phyloP scores from a whole-genome alignment of 1,284 basidiomycete species.

The Rhodotorula sp. region DNA sequence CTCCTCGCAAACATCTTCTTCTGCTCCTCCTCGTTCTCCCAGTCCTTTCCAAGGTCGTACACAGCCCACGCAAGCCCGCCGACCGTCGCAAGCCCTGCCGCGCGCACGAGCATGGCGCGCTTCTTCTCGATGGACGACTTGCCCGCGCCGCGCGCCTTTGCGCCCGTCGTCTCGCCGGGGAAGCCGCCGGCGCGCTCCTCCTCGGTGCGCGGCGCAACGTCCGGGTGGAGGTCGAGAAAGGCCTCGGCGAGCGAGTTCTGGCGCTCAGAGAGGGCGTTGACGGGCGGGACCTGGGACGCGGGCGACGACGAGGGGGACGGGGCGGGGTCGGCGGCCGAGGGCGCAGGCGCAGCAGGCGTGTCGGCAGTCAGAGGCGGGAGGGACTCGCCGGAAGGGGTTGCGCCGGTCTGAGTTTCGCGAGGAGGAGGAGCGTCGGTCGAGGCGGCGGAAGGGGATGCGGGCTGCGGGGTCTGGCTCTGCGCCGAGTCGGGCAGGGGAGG shows the following conservation, averaged over 20 bases:
- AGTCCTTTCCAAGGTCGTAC: constrained; percentile 49
- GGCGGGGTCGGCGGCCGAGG: constrained; percentile 9
- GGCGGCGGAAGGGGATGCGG: neutral
- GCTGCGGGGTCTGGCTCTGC: neutral
- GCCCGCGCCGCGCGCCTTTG: constrained; percentile 47
- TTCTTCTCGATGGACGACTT: constrained; percentile 51
- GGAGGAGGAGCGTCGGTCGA: neutral
- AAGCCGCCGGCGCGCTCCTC: constrained; percentile 24
- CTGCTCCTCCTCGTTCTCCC: constrained; percentile 49
- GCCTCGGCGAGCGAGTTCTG: constrained; percentile 40
- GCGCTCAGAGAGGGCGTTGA: constrained; percentile 24
- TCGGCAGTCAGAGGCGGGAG: constrained; percentile 18
- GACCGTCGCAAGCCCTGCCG: constrained; percentile 40
- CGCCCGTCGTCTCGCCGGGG: constrained; percentile 46
- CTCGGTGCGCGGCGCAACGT: constrained; percentile 41
- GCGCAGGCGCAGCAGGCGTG: neutral
- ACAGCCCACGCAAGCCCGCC: constrained; percentile 42
- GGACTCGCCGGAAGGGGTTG: constrained; percentile 9
- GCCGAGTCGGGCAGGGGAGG: constrained; percentile 1
- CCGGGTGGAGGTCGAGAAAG: constrained; percentile 45
- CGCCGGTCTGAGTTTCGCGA: constrained; percentile 21
- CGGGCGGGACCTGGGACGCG: constrained; percentile 9
- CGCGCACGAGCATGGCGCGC: constrained; percentile 44
- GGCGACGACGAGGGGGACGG: neutral
- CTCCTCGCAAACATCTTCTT: constrained; percentile 35